phyloP scores from a whole-genome alignment of 371 early-diverging fungal genomes.

The Rhizopus arrhizus region DNA sequence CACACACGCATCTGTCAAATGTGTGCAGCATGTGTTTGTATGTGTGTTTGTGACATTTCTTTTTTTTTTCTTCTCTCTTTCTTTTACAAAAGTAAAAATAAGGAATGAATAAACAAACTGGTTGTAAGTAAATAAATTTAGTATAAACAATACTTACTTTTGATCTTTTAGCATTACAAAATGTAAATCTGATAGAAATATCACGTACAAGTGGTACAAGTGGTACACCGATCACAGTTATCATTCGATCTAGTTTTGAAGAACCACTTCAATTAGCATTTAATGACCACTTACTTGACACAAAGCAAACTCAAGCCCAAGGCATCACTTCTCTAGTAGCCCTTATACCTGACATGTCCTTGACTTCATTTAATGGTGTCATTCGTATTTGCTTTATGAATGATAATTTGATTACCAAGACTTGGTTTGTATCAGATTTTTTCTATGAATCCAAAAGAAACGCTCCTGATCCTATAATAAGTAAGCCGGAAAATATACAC shows the following conservation, averaged over 20 bases:
- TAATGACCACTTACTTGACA: constrained; percentile 36
- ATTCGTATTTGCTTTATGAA: constrained; percentile 34
- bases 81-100: too few species aligned
- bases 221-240: constrained; percentile 25
- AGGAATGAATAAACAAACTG: too few species aligned
- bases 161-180: too few species aligned
- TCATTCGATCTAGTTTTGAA: constrained; percentile 7
- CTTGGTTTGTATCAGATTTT: constrained; percentile 34
- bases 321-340: constrained; percentile 35
- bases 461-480: neutral
- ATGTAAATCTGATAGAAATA: too few species aligned
- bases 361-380: constrained; percentile 19
- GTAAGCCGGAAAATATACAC: too few species aligned
- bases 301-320: constrained; percentile 36
- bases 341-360: constrained; percentile 20
- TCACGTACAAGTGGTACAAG: neutral
- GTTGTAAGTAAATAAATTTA: too few species aligned
- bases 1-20: too few species aligned
- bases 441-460: constrained; percentile 20
- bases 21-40: too few species aligned
- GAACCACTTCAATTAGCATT: constrained; percentile 33
- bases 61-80: too few species aligned
- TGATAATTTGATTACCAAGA: constrained; percentile 28
- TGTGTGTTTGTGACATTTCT: too few species aligned
- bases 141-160: too few species aligned